Evolutionary conservation across 331 rosid genomes (phyloP).

Genomic region (Dryas integrifolia): DNA sequence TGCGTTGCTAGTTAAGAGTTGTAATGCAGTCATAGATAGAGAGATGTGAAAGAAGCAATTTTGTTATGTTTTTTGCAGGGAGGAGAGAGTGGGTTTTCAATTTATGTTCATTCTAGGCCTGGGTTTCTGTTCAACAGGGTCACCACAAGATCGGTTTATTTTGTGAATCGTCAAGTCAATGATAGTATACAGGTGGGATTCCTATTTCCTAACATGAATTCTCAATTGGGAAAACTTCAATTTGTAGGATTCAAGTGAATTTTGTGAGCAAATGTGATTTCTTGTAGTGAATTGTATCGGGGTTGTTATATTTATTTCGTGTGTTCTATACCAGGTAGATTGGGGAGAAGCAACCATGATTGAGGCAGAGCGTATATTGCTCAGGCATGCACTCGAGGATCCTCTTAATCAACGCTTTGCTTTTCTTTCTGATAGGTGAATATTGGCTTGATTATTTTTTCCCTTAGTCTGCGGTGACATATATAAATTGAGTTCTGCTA

Average conservation of each 20-base stretch:
- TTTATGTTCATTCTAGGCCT: slow-evolving; percentile 87
- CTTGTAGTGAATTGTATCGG: not conserved
- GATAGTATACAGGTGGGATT: slow-evolving; percentile 77
- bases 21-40: not conserved
- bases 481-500: not conserved
- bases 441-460: slow-evolving; percentile 31
- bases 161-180: slow-evolving; percentile 92
- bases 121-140: slow-evolving; percentile 82
- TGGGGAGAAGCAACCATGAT: slow-evolving; percentile 99
- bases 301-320: slow-evolving; percentile 30
- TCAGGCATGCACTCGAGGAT: slow-evolving; percentile 76
- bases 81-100: slow-evolving; percentile 68
- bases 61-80: slow-evolving; percentile 45
- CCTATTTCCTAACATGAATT: slow-evolving; percentile 22
- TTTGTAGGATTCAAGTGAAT: not conserved
- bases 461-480: not conserved
- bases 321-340: slow-evolving; percentile 71
- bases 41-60: not conserved
- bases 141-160: slow-evolving; percentile 73
- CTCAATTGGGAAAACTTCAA: not conserved
- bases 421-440: slow-evolving; percentile 97
- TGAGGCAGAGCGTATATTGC: slow-evolving; percentile 86
- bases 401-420: slow-evolving; percentile 85
- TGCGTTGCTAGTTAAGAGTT: not conserved
- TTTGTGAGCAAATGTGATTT: not conserved